phyloP scores from a whole-genome alignment of 177 flowering plant species.

The Vitis hybrid region DNA sequence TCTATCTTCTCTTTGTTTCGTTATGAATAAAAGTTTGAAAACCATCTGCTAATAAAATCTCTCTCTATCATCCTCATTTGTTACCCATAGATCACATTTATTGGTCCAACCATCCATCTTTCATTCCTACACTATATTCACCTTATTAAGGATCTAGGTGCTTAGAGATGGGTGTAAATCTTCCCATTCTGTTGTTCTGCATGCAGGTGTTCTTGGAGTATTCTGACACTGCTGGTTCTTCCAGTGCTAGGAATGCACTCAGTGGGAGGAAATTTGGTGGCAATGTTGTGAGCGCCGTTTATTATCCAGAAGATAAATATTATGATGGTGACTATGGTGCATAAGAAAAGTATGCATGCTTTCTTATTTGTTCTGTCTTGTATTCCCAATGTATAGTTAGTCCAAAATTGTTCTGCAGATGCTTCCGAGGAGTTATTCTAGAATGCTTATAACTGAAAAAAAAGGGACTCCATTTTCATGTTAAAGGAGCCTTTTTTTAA shows the following conservation, averaged over 20 bases:
- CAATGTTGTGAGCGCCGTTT: slow-evolving; percentile 52
- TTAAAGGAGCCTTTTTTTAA: too few species aligned
- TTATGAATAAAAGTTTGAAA: too few species aligned
- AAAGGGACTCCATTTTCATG: not conserved
- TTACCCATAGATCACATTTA: too few species aligned
- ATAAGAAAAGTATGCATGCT: not conserved
- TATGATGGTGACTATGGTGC: slow-evolving; percentile 41
- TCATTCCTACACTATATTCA: not conserved
- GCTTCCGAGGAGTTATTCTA: not conserved
- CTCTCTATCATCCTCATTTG: too few species aligned
- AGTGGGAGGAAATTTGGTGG: slow-evolving; percentile 84
- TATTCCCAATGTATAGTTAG: not conserved
- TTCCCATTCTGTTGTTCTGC: not conserved
- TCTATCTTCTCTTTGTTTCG: not conserved
- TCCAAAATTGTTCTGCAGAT: not conserved
- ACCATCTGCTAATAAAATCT: too few species aligned
- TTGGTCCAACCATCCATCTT: not conserved
- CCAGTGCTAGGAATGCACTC: slow-evolving; percentile 54
- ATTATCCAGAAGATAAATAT: slow-evolving; percentile 70
- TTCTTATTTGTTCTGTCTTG: not conserved
- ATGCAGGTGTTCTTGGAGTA: slow-evolving; percentile 85
- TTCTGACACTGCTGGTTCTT: slow-evolving; percentile 43
- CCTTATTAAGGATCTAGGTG: not conserved
- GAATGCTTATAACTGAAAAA: not conserved
- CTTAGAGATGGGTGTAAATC: not conserved